Percentiles rank a stretch among this genome's conserved stretches.
phyloP scores from a whole-genome alignment of 1,284 basidiomycete genomes.

The Leccinum discolor region DNA sequence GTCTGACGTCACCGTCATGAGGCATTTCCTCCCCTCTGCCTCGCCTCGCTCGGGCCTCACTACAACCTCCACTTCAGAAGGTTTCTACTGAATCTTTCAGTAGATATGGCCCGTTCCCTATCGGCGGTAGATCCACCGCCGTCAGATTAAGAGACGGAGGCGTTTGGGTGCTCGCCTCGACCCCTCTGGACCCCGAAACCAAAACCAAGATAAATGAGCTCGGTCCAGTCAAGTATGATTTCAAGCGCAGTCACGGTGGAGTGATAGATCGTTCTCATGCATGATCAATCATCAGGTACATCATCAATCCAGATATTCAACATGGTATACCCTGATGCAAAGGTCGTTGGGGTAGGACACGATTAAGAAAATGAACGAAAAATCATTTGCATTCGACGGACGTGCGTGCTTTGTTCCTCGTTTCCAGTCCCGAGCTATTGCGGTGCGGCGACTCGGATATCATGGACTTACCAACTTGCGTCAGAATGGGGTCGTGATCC shows the following conservation, averaged over 20 bases:
- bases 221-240: conserved; percentile 69
- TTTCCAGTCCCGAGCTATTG: neutral
- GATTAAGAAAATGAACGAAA: conserved; percentile 42
- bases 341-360: conserved; percentile 68
- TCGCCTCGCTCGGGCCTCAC: conserved; percentile 13
- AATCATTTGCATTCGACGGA: conserved; percentile 56
- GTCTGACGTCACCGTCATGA: conserved; percentile 23
- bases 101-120: conserved; percentile 41
- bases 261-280: neutral
- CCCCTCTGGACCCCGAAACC: conserved; percentile 75
- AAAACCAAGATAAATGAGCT: conserved; percentile 71
- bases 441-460: neutral
- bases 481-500: conserved; percentile 69
- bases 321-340: conserved; percentile 67
- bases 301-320: conserved; percentile 56
- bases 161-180: conserved; percentile 88
- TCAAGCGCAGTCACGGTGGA: neutral
- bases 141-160: conserved; percentile 71
- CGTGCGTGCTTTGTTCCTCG: conserved; percentile 40
- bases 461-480: neutral
- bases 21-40: conserved; percentile 14
- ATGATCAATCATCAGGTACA: conserved; percentile 37
- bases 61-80: conserved; percentile 17
- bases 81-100: conserved; percentile 5
- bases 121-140: conserved; percentile 86